These are phyloP conservation scores for Trichophyton equinum DNA, from an alignment of 2,329 filamentous ascomycete genomes.

Conservation along the genomic window DNA sequence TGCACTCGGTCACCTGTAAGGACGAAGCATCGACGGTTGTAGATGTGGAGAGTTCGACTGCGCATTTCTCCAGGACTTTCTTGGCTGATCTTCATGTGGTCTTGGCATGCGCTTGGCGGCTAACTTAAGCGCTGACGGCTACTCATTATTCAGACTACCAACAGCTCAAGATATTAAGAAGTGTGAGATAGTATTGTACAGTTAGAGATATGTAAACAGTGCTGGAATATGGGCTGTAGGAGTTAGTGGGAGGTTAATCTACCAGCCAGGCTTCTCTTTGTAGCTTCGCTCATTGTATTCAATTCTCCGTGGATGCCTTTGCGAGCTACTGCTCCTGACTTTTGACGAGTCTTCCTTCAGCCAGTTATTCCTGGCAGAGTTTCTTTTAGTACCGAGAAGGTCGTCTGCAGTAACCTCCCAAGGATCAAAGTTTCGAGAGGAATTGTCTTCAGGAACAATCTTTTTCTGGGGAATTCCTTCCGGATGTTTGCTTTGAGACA, in stretches of 20 bases:
- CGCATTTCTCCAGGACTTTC: not conserved
- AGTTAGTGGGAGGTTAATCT: not conserved
- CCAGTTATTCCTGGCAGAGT: no score
- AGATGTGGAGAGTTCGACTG: not conserved
- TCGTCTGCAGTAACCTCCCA: not conserved
- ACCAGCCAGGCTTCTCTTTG: not conserved
- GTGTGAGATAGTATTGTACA: not conserved
- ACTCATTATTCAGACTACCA: not conserved
- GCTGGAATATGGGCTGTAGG: not conserved
- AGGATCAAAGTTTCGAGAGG: not conserved
- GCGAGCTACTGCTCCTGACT: no score
- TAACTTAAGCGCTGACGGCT: not conserved
- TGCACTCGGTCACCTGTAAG: not conserved
- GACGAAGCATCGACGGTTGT: not conserved
- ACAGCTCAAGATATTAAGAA: not conserved
- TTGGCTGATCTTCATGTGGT: constrained; percentile 3
- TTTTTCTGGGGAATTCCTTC: not conserved
- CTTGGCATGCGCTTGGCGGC: constrained; percentile 1
- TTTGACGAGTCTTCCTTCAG: not conserved
- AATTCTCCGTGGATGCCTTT: not conserved
- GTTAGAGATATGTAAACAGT: not conserved
- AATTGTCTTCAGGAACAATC: not conserved
- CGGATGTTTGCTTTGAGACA: not conserved
- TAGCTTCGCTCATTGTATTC: not conserved
- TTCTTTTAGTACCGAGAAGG: not conserved